Evolutionary conservation across 176 grass and related monocot species (phyloP), one percentile per base, ranked within the genome.

Genomic region (Oryza nivara): DNA sequence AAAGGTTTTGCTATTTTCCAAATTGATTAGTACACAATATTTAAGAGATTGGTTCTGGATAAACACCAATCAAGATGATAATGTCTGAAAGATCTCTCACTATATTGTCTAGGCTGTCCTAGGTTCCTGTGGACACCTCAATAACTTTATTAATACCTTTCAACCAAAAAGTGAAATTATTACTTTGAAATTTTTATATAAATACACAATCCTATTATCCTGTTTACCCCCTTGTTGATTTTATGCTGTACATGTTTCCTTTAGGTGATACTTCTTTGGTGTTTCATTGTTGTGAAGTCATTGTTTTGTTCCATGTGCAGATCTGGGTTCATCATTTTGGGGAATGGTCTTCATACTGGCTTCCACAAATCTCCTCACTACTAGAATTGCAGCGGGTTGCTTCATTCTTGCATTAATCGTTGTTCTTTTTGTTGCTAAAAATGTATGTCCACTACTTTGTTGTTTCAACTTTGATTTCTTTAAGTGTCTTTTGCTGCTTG

Each of bases 301-400:
- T 23, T 88, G 58, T 44, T 67, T 82, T 88, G 36, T 76, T 82
- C 74, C 41, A 60, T 44, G 25, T 80, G 32, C 86, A 99, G 96
- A 99, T 94, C 88, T 99, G 79, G 96, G 96, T 38, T 99, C 96
- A 68, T 96, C 96, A 82, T 99, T 99, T 85, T 99, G 96, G 96
- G 96, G 96, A 86, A 99, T 99, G 96, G 65, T 99, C 58, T 99
- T 99, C 65, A 99, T 99, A 87, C 91, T 99, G 11, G 82, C 96
- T 87, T 95, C 96, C 15, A 98, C 93, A 69, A 92, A 98, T 90
- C 83, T 93, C 41, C 91, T 98, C 3, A 80, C 96, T 23, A 98
- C 96, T 64, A 90, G 93, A 88, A 98, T 98, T 70, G 91, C 91
- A 63, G 91, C 93, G 25, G 96, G 96, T 56, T 93, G 92, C 70